Conservation (phyloP, 176 grass and related monocot species). For the Oryza brachyantha region DNA sequence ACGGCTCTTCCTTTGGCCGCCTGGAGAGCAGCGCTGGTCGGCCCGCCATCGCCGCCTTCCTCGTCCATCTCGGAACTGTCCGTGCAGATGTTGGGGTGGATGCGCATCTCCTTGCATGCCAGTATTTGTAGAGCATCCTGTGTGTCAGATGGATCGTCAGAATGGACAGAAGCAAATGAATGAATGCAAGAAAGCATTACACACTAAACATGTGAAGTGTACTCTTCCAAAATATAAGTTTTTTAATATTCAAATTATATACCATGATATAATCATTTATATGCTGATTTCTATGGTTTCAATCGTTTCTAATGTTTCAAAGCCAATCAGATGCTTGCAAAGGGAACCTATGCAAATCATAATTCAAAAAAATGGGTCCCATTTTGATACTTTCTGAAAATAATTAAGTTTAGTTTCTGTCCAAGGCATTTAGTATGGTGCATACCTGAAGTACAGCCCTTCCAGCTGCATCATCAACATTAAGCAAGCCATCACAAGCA, state of each 20-base stretch:
- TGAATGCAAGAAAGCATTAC: neutral
- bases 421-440: neutral
- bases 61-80: constrained; percentile 76
- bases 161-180: neutral
- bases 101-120: constrained; percentile 95
- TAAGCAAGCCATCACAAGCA: constrained; percentile 88
- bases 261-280: too few relatives aligned
- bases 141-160: neutral
- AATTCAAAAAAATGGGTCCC: too few relatives aligned
- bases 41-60: constrained; percentile 41
- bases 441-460: constrained; percentile 82
- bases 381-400: neutral
- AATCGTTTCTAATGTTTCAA: too few relatives aligned
- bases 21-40: neutral
- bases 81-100: constrained; percentile 65
- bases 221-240: too few relatives aligned
- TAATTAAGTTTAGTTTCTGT: too few relatives aligned
- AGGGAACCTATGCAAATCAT: too few relatives aligned
- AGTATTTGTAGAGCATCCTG: constrained; percentile 93
- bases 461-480: constrained; percentile 71
- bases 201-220: neutral
- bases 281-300: too few relatives aligned
- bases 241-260: too few relatives aligned
- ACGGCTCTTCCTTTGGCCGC: constrained; percentile 79
- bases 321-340: too few relatives aligned